phyloP scores from a whole-genome alignment of 768 basidiomycete genomes.

The Macrolepiota albuminosa region DNA sequence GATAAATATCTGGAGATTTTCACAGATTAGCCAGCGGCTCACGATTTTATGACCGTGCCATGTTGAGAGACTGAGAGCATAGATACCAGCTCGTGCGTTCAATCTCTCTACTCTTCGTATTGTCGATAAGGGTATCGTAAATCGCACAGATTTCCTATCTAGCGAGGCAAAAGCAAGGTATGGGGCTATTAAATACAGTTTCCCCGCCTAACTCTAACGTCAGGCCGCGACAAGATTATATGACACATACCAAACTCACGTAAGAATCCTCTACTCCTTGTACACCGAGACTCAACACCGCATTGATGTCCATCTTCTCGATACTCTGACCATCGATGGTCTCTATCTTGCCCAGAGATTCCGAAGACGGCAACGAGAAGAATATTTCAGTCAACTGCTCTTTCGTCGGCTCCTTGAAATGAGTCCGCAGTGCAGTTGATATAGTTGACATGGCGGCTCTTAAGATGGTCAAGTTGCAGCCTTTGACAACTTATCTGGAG shows the following conservation, averaged over 20 bases:
- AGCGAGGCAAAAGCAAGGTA: constrained; percentile 88
- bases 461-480: neutral
- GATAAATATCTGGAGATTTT: neutral
- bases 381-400: constrained; percentile 81
- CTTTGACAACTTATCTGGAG: neutral
- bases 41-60: constrained; percentile 97
- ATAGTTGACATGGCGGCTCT: constrained; percentile 62
- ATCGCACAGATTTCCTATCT: constrained; percentile 88
- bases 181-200: constrained; percentile 82
- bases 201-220: constrained; percentile 68
- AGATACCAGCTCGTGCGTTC: constrained; percentile 90
- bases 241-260: constrained; percentile 48
- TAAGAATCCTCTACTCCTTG: constrained; percentile 89
- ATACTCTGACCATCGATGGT: constrained; percentile 32
- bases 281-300: constrained; percentile 74
- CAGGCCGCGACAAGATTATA: neutral
- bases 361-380: constrained; percentile 72
- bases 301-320: constrained; percentile 84
- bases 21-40: constrained; percentile 21
- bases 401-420: constrained; percentile 90
- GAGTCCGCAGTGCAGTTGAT: constrained; percentile 73
- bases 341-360: constrained; percentile 19
- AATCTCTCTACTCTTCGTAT: constrained; percentile 91
- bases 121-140: constrained; percentile 88
- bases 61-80: constrained; percentile 89